Percentiles rank a stretch among this genome's conserved stretches.
phyloP scores from a whole-genome alignment of 1,284 basidiomycete species.

The Veloboletus limbatus region DNA sequence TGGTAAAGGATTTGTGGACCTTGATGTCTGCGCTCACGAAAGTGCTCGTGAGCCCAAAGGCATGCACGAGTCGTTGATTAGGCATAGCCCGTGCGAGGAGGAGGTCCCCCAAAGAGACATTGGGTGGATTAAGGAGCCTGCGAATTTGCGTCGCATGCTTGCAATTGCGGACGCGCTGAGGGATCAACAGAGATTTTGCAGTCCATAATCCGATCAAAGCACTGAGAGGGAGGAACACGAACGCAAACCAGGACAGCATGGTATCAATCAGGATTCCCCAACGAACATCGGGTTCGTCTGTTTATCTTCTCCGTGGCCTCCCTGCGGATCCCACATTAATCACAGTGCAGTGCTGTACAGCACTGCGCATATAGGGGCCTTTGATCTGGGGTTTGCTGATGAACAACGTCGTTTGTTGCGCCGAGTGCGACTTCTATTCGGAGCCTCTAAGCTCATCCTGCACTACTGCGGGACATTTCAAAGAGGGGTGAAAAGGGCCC shows the following conservation, averaged over 20 bases:
- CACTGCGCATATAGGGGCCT: too few relatives aligned
- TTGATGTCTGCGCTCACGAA: conserved; percentile 40
- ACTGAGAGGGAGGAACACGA: background rate
- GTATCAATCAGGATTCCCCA: background rate
- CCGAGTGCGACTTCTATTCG: background rate
- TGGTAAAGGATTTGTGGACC: conserved; percentile 33
- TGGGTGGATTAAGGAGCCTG: conserved; percentile 31
- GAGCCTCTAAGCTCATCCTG: background rate
- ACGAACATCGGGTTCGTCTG: conserved; percentile 4
- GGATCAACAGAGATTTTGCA: background rate
- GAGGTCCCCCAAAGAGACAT: conserved; percentile 17
- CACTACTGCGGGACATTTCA: background rate
- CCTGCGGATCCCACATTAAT: too few relatives aligned
- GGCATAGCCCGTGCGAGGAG: conserved; percentile 41
- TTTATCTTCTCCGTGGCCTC: conserved; percentile 20
- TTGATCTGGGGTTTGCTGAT: too few relatives aligned
- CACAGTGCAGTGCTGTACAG: too few relatives aligned
- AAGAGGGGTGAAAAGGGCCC: too few relatives aligned
- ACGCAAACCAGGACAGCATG: conserved; percentile 6
- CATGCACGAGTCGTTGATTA: conserved; percentile 42
- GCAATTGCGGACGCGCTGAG: conserved; percentile 10
- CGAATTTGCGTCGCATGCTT: conserved; percentile 7
- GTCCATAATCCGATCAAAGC: background rate
- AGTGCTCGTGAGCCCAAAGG: conserved; percentile 47
- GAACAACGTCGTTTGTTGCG: background rate